Conservation (phyloP, 2,329 filamentous ascomycete species). For the Akanthomyces muscarius region DNA sequence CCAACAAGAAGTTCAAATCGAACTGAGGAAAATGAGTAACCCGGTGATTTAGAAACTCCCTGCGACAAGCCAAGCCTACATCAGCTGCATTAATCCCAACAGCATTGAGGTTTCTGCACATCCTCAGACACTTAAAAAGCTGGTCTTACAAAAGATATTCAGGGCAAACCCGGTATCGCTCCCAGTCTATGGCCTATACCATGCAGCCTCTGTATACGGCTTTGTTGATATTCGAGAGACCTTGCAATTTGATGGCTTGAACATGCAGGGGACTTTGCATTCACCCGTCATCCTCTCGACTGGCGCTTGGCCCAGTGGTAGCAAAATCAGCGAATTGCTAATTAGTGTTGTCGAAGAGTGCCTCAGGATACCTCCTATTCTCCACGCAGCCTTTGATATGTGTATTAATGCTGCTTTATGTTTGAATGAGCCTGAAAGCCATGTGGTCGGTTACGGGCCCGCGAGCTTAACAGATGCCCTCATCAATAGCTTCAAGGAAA, state of each 20-base stretch:
- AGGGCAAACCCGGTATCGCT: background rate
- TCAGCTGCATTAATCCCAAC: background rate
- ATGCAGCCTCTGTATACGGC: background rate
- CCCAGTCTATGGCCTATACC: background rate
- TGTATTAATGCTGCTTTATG: background rate
- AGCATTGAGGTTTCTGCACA: background rate
- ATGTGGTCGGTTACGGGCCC: background rate
- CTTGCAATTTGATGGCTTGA: background rate
- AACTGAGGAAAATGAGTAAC: background rate
- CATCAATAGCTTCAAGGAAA: background rate
- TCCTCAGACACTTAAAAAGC: background rate
- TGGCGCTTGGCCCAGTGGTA: background rate
- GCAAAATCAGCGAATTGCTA: background rate
- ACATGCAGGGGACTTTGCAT: background rate
- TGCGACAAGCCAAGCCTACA: background rate
- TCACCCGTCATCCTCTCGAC: background rate
- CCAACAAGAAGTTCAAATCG: background rate
- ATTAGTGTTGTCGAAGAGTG: background rate
- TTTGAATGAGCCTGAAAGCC: background rate
- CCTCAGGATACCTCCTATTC: background rate
- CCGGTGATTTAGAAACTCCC: background rate
- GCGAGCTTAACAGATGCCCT: background rate
- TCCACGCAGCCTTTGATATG: background rate
- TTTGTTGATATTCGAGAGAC: background rate
- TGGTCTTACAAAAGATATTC: background rate